Conservation (phyloP, 1,139 yeast genomes). For the Pichia sp. region DNA sequence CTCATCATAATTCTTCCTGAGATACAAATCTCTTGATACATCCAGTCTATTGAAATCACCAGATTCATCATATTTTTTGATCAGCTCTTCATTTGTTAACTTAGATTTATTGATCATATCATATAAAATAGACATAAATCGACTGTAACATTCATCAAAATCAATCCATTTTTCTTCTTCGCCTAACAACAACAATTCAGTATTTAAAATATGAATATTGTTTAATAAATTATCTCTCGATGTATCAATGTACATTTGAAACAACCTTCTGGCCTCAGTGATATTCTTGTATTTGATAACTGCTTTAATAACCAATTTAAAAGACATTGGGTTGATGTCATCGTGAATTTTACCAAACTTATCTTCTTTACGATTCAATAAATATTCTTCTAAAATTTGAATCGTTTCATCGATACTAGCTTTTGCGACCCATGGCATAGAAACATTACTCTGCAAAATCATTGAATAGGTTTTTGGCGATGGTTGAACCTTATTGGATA, state of each 20-base stretch:
- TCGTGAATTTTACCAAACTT: conserved; percentile 22
- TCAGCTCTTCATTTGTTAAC: conserved; percentile 2
- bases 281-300: conserved; percentile 15
- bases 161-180: conserved; percentile 25
- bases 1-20: conserved; percentile 12
- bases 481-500: conserved; percentile 27
- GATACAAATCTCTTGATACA: conserved; percentile 1
- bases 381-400: conserved; percentile 19
- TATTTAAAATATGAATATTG: conserved; percentile 19
- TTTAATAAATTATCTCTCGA: conserved; percentile 17
- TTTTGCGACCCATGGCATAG: conserved; percentile 10
- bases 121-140: conserved; percentile 15
- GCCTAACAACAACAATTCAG: conserved; percentile 22
- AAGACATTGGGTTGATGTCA: conserved; percentile 20
- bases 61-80: conserved; percentile 2
- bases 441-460: conserved; percentile 17
- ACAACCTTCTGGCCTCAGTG: conserved; percentile 18
- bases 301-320: conserved; percentile 16
- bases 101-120: conserved; percentile 12
- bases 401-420: conserved; percentile 25
- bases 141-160: conserved; percentile 20
- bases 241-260: conserved; percentile 19
- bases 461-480: conserved; percentile 34
- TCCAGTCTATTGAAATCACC: conserved; percentile 4
- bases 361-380: conserved; percentile 14